phyloP scores from a whole-genome alignment of 1,284 basidiomycete species.

The Fomitopsis schrenkii region DNA sequence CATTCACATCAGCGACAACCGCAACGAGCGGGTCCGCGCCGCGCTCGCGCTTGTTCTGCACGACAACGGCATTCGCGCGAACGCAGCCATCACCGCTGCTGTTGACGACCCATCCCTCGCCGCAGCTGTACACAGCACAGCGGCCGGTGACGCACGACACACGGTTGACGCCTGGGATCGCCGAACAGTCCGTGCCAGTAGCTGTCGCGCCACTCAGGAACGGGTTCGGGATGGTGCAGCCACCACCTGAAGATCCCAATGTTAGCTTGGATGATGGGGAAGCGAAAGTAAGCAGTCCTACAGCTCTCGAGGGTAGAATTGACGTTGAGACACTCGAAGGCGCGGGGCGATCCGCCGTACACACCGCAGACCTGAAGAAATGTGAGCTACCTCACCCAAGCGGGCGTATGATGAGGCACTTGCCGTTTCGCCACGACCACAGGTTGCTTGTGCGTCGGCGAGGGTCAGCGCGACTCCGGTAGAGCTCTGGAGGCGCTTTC shows the following conservation, averaged over 20 bases:
- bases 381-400: neutral
- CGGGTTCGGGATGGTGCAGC: constrained; percentile 23
- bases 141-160: constrained; percentile 26
- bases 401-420: neutral
- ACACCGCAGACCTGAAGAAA: constrained; percentile 22
- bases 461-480: constrained; percentile 1
- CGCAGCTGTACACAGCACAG: constrained; percentile 29
- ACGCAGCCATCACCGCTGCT: constrained; percentile 10
- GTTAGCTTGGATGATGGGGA: neutral
- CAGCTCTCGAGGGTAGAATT: constrained; percentile 26
- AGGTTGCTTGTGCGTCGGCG: constrained; percentile 9
- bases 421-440: constrained; percentile 10
- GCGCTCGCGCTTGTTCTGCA: neutral
- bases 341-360: constrained; percentile 12
- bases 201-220: constrained; percentile 7
- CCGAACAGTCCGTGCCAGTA: constrained; percentile 28
- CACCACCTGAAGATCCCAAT: constrained; percentile 24
- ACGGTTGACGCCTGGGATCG: constrained; percentile 24
- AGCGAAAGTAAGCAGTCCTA: constrained; percentile 13
- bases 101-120: constrained; percentile 21
- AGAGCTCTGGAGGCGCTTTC: neutral
- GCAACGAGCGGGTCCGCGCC: neutral
- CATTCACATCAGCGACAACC: no score
- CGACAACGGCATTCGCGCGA: neutral
- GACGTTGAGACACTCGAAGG: constrained; percentile 28